A percentile compares a stretch with the other conserved stretches of the same genome.
phyloP scores from a whole-genome alignment of 768 basidiomycete species.

The Lepiota brunneoincarnata region DNA sequence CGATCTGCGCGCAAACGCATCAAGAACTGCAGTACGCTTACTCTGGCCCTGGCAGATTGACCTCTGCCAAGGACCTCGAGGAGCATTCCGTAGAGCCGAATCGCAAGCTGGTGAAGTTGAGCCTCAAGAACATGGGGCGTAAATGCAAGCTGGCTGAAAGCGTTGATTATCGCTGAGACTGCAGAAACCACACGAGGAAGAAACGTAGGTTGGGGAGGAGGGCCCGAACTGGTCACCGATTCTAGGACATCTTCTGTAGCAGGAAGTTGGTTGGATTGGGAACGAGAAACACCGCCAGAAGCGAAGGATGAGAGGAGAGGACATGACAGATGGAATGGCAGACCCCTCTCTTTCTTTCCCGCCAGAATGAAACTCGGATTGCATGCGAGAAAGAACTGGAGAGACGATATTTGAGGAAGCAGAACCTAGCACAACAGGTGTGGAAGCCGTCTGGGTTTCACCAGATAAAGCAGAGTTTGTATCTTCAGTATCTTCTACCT shows the following conservation, averaged over 20 bases:
- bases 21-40: slow-evolving; percentile 81
- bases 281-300: slow-evolving; percentile 50
- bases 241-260: slow-evolving; percentile 32
- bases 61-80: slow-evolving; percentile 44
- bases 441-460: slow-evolving; percentile 38
- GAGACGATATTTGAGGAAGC: slow-evolving; percentile 38
- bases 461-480: slow-evolving; percentile 37
- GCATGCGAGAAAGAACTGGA: slow-evolving; percentile 55
- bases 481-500: slow-evolving; percentile 42
- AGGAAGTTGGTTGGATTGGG: slow-evolving; percentile 51
- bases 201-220: slow-evolving; percentile 20
- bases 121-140: slow-evolving; percentile 54
- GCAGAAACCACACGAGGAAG: slow-evolving; percentile 55
- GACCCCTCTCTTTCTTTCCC: slow-evolving; percentile 41
- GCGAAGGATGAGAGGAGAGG: slow-evolving; percentile 59
- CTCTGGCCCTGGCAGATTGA: slow-evolving; percentile 55
- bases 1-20: slow-evolving; percentile 87
- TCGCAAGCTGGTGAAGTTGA: slow-evolving; percentile 49
- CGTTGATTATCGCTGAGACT: slow-evolving; percentile 57
- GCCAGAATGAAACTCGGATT: slow-evolving; percentile 46
- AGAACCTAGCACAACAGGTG: slow-evolving; percentile 22
- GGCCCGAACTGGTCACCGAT: slow-evolving; percentile 21
- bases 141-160: slow-evolving; percentile 71
- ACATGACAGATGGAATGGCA: slow-evolving; percentile 57
- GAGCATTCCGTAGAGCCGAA: slow-evolving; percentile 51